These are phyloP conservation scores for Botrytis cinerea DNA, from an alignment of 2,329 filamentous ascomycete species.

Conservation along the genomic window DNA sequence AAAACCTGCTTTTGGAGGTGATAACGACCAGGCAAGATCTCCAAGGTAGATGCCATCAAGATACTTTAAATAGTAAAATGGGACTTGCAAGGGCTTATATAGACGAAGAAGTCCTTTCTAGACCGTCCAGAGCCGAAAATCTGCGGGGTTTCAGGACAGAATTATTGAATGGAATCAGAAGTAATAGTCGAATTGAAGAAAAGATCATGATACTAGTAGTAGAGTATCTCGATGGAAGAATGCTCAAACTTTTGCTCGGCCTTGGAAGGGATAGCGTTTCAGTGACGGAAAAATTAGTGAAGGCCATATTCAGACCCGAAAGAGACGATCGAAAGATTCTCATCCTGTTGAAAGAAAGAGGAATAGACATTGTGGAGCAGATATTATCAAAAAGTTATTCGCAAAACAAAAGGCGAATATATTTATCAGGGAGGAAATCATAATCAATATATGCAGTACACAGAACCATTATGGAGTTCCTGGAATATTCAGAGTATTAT, in stretches of 20 bases:
- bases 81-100: neutral
- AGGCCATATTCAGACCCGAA: neutral
- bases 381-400: too few species aligned
- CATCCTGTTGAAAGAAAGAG: neutral
- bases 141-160: neutral
- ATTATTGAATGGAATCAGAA: neutral
- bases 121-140: neutral
- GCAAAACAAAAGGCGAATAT: too few species aligned
- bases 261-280: neutral
- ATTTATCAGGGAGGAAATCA: too few species aligned
- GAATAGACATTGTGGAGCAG: too few species aligned
- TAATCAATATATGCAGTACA: too few species aligned
- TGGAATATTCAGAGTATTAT: too few species aligned
- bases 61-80: neutral
- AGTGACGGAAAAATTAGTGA: neutral
- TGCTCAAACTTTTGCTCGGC: neutral
- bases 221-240: neutral
- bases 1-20: neutral
- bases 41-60: neutral
- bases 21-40: neutral
- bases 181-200: neutral
- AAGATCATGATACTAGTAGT: neutral
- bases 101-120: neutral
- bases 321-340: neutral
- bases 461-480: too few species aligned